Evolutionary conservation across 2,329 filamentous ascomycete species (phyloP).

Genomic region (Exserohilum rostratum): DNA sequence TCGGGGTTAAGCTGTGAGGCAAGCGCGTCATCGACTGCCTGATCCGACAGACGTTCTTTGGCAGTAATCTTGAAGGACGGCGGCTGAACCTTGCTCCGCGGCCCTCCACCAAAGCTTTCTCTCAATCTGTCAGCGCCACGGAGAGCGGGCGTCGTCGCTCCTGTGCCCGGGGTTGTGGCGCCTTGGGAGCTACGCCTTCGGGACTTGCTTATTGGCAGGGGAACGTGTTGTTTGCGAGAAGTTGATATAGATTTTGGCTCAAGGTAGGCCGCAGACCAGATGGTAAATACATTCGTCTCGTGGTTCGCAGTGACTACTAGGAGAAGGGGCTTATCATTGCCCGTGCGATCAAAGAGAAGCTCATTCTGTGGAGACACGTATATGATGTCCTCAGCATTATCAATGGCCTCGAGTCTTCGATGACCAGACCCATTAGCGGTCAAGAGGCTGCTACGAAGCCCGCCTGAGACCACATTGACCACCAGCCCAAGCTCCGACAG

Average conservation of each 20-base stretch:
- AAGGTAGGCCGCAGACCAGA: conserved; percentile 84
- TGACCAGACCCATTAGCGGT: conserved; percentile 40
- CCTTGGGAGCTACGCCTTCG: conserved; percentile 68
- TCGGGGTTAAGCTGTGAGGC: conserved; percentile 58
- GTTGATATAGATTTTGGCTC: conserved; percentile 64
- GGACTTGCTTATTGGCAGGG: conserved; percentile 52
- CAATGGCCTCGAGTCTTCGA: conserved; percentile 64
- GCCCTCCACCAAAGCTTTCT: conserved; percentile 73
- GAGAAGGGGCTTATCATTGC: conserved; percentile 59
- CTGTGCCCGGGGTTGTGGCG: conserved; percentile 67
- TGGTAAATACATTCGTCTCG: conserved; percentile 75
- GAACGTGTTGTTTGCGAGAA: conserved; percentile 50
- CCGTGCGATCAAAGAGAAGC: conserved; percentile 55
- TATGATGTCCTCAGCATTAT: conserved; percentile 79
- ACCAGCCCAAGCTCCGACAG: conserved; percentile 84
- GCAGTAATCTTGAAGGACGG: conserved; percentile 48
- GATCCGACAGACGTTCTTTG: conserved; percentile 43
- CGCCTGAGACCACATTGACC: conserved; percentile 54
- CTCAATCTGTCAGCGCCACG: conserved; percentile 68
- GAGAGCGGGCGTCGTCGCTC: conserved; percentile 73
- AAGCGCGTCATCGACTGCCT: conserved; percentile 55
- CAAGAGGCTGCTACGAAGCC: conserved; percentile 38
- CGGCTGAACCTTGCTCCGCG: conserved; percentile 52
- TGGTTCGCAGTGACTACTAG: conserved; percentile 82
- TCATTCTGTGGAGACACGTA: conserved; percentile 75